Conservation (phyloP, 495 filamentous ascomycete genomes). For the Penicillium salamii region DNA sequence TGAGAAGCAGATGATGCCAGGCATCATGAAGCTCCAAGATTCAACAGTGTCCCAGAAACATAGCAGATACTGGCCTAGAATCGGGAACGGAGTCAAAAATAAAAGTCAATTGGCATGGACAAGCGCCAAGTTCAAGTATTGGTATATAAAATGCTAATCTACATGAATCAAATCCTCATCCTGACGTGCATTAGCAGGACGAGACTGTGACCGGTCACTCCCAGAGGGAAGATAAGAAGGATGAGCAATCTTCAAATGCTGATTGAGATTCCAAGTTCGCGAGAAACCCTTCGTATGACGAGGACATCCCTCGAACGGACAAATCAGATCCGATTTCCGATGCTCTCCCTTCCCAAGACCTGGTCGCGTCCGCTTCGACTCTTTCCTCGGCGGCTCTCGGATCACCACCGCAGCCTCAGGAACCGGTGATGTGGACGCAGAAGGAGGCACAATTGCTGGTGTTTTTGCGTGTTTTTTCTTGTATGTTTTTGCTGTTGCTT, state of each 20-base stretch:
- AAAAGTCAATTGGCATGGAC: too few relatives aligned
- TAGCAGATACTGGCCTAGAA: too few relatives aligned
- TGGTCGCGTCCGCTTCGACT: background rate
- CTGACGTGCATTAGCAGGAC: background rate
- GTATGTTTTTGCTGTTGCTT: background rate
- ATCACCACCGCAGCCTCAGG: background rate
- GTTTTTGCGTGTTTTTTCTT: background rate
- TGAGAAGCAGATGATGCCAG: too few relatives aligned
- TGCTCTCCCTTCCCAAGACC: slow-evolving; percentile 27
- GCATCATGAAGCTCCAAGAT: too few relatives aligned
- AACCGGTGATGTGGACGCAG: background rate
- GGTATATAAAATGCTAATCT: slow-evolving; percentile 7
- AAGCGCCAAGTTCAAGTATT: too few relatives aligned
- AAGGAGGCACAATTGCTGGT: background rate
- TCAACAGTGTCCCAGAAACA: too few relatives aligned
- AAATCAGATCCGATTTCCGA: slow-evolving; percentile 31
- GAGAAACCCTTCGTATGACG: slow-evolving; percentile 36
- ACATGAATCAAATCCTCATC: slow-evolving; percentile 4
- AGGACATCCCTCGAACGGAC: slow-evolving; percentile 28
- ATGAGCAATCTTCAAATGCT: slow-evolving; percentile 36
- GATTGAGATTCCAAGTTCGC: slow-evolving; percentile 40
- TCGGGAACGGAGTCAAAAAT: too few relatives aligned
- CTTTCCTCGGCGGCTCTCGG: background rate
- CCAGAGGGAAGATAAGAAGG: slow-evolving; percentile 14
- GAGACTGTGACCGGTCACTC: slow-evolving; percentile 4